phyloP scores from a whole-genome alignment of 768 basidiomycete genomes.

The Myochromella boudieri region DNA sequence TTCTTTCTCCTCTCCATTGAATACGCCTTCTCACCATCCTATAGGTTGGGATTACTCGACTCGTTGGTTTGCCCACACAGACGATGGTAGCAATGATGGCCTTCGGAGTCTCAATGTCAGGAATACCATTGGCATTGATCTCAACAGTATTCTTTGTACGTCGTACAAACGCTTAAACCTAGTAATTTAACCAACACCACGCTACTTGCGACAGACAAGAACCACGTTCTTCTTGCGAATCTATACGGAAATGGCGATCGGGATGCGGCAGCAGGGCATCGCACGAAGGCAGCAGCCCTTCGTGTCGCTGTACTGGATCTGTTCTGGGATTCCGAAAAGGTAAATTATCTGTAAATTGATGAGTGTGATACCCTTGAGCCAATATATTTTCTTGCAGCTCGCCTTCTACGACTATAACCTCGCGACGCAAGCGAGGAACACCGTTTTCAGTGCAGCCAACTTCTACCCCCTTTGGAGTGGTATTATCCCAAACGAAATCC shows the following conservation, averaged over 20 bases:
- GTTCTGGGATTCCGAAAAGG: slow-evolving; percentile 76
- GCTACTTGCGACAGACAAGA: slow-evolving; percentile 48
- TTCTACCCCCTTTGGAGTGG: slow-evolving; percentile 89
- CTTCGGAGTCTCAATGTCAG: slow-evolving; percentile 72
- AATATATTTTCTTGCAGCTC: slow-evolving; percentile 32
- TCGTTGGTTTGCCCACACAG: slow-evolving; percentile 42
- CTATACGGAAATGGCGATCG: slow-evolving; percentile 55
- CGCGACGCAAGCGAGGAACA: slow-evolving; percentile 61
- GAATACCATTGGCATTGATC: slow-evolving; percentile 67
- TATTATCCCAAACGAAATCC: slow-evolving; percentile 75
- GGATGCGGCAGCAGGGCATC: slow-evolving; percentile 48
- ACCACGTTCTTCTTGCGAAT: slow-evolving; percentile 56
- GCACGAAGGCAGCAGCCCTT: slow-evolving; percentile 52
- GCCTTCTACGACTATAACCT: slow-evolving; percentile 92
- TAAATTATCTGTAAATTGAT: slow-evolving; percentile 14
- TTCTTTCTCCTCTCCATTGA: slow-evolving; percentile 2
- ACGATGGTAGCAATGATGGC: slow-evolving; percentile 44
- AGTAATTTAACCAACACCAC: slow-evolving; percentile 3
- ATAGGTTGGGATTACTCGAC: slow-evolving; percentile 54
- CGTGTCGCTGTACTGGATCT: slow-evolving; percentile 80
- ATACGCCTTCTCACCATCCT: neutral
- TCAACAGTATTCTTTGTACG: slow-evolving; percentile 87
- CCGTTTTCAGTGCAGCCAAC: slow-evolving; percentile 68
- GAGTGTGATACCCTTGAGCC: neutral
- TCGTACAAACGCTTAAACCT: slow-evolving; percentile 7